Evolutionary conservation across 371 early-diverging fungal genomes (phyloP).

Genomic region (Mucor circinelloides): DNA sequence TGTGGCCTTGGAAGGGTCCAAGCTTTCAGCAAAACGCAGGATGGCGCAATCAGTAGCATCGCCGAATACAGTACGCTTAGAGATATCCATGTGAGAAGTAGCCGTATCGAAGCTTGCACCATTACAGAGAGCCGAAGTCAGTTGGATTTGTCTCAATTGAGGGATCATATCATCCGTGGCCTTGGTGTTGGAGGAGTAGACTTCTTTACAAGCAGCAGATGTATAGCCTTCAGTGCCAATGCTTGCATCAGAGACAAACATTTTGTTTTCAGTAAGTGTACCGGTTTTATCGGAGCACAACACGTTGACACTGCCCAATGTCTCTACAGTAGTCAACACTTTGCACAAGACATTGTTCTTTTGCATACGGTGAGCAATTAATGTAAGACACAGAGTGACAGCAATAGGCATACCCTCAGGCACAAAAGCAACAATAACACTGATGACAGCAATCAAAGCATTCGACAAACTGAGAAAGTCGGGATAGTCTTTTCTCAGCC

Average conservation of each 20-base stretch:
- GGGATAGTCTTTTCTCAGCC: conserved; percentile 46
- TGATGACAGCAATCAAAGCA: conserved; percentile 73
- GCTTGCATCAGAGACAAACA: conserved; percentile 58
- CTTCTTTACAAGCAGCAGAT: conserved; percentile 21
- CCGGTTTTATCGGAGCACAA: conserved; percentile 78
- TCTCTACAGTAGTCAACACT: conserved; percentile 68
- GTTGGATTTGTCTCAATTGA: conserved; percentile 48
- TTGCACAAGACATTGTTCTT: conserved; percentile 60
- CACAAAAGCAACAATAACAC: conserved; percentile 68
- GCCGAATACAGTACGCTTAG: conserved; percentile 63
- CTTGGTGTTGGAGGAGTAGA: background rate
- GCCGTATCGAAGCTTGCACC: conserved; percentile 60
- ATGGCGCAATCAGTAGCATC: conserved; percentile 83
- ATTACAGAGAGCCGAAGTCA: conserved; percentile 65
- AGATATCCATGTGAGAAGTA: conserved; percentile 42
- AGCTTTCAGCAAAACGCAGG: conserved; percentile 56
- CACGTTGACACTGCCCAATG: conserved; percentile 67
- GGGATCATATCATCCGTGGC: conserved; percentile 24
- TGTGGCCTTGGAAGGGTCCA: conserved; percentile 27
- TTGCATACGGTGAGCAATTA: conserved; percentile 64
- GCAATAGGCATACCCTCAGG: conserved; percentile 69
- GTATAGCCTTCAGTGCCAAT: conserved; percentile 42
- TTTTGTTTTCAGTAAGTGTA: conserved; percentile 68
- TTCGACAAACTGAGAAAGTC: conserved; percentile 54
- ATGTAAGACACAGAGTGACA: conserved; percentile 54